These are phyloP conservation scores for Corynascus novoguineensis DNA, from an alignment of 495 filamentous ascomycete species.

Conservation along the genomic window DNA sequence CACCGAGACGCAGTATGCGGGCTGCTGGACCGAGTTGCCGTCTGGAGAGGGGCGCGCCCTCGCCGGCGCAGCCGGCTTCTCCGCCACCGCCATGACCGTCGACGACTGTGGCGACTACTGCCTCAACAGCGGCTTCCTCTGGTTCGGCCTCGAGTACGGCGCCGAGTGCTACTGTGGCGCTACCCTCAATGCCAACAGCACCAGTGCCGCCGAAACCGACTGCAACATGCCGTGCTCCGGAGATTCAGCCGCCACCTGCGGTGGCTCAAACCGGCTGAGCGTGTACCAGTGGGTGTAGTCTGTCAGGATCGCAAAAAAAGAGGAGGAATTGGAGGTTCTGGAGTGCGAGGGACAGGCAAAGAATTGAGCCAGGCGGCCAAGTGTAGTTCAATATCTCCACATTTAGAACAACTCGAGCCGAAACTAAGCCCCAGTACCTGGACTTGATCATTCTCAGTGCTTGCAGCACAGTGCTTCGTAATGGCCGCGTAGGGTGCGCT, in stretches of 20 bases:
- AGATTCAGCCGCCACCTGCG: slow-evolving; percentile 2
- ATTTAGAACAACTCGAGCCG: too few relatives aligned
- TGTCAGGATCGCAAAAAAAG: too few relatives aligned
- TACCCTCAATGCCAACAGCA: slow-evolving; percentile 11
- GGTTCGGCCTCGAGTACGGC: slow-evolving; percentile 45
- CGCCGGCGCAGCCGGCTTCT: not conserved
- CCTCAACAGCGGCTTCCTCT: slow-evolving; percentile 3
- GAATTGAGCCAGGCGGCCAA: too few relatives aligned
- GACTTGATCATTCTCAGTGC: too few relatives aligned
- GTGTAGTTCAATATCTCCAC: too few relatives aligned
- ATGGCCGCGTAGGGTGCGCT: too few relatives aligned
- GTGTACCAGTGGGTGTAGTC: slow-evolving; percentile 19
- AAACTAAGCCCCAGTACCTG: too few relatives aligned
- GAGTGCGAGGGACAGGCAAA: too few relatives aligned
- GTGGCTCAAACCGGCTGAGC: slow-evolving; percentile 22
- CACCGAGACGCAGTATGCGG: not conserved
- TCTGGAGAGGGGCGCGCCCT: slow-evolving; percentile 9
- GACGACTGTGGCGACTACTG: slow-evolving; percentile 23
- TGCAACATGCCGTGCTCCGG: slow-evolving; percentile 16
- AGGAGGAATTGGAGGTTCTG: too few relatives aligned
- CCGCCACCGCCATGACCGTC: slow-evolving; percentile 5
- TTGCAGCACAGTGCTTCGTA: too few relatives aligned
- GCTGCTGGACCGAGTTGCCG: slow-evolving; percentile 15
- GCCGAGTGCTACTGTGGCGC: slow-evolving; percentile 59
- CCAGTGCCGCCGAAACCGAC: not conserved